These are phyloP conservation scores for Neonectria neomacrospora DNA, from an alignment of 2,329 filamentous ascomycete species.

Conservation along the genomic window DNA sequence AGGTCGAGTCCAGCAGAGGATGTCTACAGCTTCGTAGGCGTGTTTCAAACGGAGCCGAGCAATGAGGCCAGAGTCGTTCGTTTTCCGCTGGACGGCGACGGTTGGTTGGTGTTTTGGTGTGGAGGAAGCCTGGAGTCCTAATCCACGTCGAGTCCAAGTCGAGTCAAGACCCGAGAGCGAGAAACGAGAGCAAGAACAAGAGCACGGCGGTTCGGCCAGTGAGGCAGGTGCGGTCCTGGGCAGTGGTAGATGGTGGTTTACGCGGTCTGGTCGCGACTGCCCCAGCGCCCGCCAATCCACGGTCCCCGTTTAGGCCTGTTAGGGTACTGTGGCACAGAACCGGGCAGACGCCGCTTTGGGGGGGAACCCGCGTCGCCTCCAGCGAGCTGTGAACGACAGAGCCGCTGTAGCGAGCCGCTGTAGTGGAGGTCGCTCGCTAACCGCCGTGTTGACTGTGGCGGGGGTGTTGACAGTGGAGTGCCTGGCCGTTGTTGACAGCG, in stretches of 20 bases:
- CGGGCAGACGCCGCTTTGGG: too few relatives aligned
- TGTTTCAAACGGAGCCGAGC: slow-evolving; percentile 12
- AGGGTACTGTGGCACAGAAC: not conserved
- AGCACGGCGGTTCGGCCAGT: slow-evolving; percentile 1
- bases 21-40: slow-evolving; percentile 10
- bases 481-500: not conserved
- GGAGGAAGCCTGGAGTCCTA: slow-evolving; percentile 14
- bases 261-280: slow-evolving; percentile 48
- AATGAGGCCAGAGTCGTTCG: not conserved
- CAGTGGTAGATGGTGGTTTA: slow-evolving; percentile 36
- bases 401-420: not conserved
- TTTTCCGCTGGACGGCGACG: not conserved
- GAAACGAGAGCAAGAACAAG: slow-evolving; percentile 9
- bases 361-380: not conserved
- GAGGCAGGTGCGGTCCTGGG: slow-evolving; percentile 8
- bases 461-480: not conserved
- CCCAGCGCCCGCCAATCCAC: slow-evolving; percentile 3
- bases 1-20: not conserved
- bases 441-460: too few relatives aligned
- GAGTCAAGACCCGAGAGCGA: slow-evolving; percentile 3
- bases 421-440: not conserved
- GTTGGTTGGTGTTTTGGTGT: slow-evolving; percentile 12
- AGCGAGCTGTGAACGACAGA: not conserved
- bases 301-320: not conserved
- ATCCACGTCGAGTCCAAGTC: slow-evolving; percentile 8